Evolutionary conservation across 2,329 filamentous ascomycete genomes (phyloP).

Genomic region (Diaporthe caulivora): DNA sequence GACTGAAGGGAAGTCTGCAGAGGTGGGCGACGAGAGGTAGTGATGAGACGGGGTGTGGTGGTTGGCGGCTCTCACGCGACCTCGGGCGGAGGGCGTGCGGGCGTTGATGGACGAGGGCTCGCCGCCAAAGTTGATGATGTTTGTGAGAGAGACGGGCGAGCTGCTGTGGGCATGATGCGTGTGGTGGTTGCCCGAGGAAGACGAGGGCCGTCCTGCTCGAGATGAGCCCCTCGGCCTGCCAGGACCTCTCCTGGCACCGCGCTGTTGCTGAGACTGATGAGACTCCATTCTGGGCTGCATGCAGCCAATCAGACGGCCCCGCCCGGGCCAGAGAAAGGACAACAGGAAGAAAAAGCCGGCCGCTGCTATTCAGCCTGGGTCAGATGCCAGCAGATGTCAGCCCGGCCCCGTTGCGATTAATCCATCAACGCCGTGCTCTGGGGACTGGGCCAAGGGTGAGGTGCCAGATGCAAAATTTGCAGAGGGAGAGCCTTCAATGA

Average conservation of each 20-base stretch:
- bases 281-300: constrained; percentile 37
- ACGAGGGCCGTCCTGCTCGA: constrained; percentile 34
- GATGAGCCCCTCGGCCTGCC: constrained; percentile 36
- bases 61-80: constrained; percentile 34
- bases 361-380: background rate
- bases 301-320: constrained; percentile 39
- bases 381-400: constrained; percentile 22
- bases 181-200: constrained; percentile 36
- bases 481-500: background rate
- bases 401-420: background rate
- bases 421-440: constrained; percentile 2
- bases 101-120: constrained; percentile 21
- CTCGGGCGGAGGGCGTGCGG: constrained; percentile 35
- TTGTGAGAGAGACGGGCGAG: constrained; percentile 31
- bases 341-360: constrained; percentile 20
- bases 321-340: constrained; percentile 25
- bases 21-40: constrained; percentile 30
- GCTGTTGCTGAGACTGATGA: constrained; percentile 36
- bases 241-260: constrained; percentile 33
- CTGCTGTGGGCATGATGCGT: constrained; percentile 12
- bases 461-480: constrained; percentile 13
- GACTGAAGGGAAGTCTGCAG: constrained; percentile 12
- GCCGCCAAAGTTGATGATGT: constrained; percentile 35
- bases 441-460: background rate
- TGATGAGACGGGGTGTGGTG: constrained; percentile 32